A percentile compares a stretch with the other conserved stretches of the same genome.
Conservation (phyloP, 768 basidiomycete species). For the Tylopilus subfusipes region DNA sequence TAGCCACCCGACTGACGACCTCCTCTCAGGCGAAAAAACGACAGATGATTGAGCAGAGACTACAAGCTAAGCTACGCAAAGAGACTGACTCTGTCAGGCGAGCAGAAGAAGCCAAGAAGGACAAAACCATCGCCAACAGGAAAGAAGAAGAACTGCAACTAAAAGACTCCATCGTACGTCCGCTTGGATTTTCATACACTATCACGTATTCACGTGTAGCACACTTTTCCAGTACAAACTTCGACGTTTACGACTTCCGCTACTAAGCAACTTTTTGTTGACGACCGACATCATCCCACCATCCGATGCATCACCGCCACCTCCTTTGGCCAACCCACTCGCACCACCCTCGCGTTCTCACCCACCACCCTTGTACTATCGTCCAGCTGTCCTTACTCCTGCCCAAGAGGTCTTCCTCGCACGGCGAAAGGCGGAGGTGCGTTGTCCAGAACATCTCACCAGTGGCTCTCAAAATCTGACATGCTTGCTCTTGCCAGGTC, state of each 20-base stretch:
- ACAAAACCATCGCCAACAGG: conserved; percentile 69
- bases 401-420: conserved; percentile 66
- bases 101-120: conserved; percentile 83
- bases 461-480: neutral
- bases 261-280: conserved; percentile 69
- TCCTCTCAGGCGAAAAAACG: conserved; percentile 72
- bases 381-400: conserved; percentile 64
- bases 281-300: conserved; percentile 66
- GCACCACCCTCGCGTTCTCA: conserved; percentile 57
- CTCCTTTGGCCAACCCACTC: conserved; percentile 35
- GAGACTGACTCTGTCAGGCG: conserved; percentile 84
- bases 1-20: conserved; percentile 6
- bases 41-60: conserved; percentile 76
- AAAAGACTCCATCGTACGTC: conserved; percentile 74
- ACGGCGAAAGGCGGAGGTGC: conserved; percentile 61
- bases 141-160: conserved; percentile 81
- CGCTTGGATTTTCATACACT: neutral
- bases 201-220: neutral
- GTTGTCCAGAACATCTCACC: conserved; percentile 10
- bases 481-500: conserved; percentile 40
- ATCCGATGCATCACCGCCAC: conserved; percentile 30
- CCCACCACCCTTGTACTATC: conserved; percentile 75
- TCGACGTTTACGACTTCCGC: conserved; percentile 65
- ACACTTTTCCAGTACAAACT: conserved; percentile 58
- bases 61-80: conserved; percentile 80